A percentile compares a stretch with the other conserved stretches of the same genome.
phyloP scores from a whole-genome alignment of 2,329 filamentous ascomycete species.

The Chaetomium sp. region DNA sequence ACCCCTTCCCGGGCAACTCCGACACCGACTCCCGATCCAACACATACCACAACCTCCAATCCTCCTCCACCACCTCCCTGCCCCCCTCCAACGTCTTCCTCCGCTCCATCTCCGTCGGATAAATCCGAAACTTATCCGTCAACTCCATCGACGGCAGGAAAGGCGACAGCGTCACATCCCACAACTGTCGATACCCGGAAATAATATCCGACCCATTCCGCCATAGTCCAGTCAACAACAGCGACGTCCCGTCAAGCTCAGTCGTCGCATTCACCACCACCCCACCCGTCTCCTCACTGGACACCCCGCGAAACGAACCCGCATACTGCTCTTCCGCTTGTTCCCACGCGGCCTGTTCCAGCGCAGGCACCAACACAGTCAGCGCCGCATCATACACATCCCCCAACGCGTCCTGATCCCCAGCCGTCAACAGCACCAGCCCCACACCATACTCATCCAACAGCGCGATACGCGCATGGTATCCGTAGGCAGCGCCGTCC shows the following conservation, averaged over 20 bases:
- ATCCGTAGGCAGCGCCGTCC: slow-evolving; percentile 22
- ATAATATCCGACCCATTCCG: neutral
- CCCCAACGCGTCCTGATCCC: slow-evolving; percentile 13
- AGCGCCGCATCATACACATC: slow-evolving; percentile 15
- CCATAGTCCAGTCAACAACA: neutral
- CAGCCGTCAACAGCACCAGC: slow-evolving; percentile 19
- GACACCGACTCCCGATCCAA: neutral
- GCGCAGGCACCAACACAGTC: slow-evolving; percentile 15
- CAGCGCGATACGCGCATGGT: slow-evolving; percentile 14
- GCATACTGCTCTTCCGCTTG: slow-evolving; percentile 11
- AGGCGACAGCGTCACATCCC: neutral
- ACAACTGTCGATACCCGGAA: neutral
- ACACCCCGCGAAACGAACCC: neutral
- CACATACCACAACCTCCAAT: slow-evolving; percentile 1
- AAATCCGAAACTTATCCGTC: neutral
- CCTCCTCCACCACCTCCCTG: slow-evolving; percentile 2
- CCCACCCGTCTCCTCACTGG: neutral
- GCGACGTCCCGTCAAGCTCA: neutral
- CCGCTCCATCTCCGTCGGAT: neutral
- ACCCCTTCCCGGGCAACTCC: neutral
- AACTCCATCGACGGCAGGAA: neutral
- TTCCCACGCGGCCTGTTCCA: slow-evolving; percentile 15
- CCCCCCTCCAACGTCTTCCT: neutral
- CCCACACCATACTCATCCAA: slow-evolving; percentile 23
- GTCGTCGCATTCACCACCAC: neutral